These are phyloP conservation scores for Colletotrichum cereale DNA, from an alignment of 2,329 filamentous ascomycete genomes.

Conservation along the genomic window DNA sequence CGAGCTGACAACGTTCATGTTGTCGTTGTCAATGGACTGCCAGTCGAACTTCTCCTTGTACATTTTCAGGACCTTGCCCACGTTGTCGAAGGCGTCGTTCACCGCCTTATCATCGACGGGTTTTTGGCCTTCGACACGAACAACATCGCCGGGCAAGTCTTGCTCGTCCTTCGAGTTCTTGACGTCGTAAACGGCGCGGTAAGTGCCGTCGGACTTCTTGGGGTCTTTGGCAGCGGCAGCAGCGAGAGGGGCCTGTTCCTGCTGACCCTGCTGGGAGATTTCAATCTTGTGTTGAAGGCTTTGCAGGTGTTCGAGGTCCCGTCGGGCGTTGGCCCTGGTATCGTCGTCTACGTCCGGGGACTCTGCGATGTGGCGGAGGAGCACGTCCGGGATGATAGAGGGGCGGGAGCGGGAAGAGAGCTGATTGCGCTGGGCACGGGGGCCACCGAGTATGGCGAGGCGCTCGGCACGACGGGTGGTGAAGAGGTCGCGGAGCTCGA, in stretches of 20 bases:
- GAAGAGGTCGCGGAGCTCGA: conserved; percentile 51
- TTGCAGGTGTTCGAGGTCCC: conserved; percentile 55
- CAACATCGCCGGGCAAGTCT: conserved; percentile 56
- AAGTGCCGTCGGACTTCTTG: conserved; percentile 47
- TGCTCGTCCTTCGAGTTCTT: conserved; percentile 52
- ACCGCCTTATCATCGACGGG: conserved; percentile 55
- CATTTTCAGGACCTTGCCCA: conserved; percentile 62
- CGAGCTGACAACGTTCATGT: conserved; percentile 62
- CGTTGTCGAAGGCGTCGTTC: conserved; percentile 64
- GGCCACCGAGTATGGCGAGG: conserved; percentile 50
- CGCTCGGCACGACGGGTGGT: conserved; percentile 50
- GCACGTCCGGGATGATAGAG: conserved; percentile 17
- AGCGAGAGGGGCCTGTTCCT: conserved; percentile 37
- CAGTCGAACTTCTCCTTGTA: conserved; percentile 63
- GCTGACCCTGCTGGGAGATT: conserved; percentile 47
- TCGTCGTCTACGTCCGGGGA: conserved; percentile 51
- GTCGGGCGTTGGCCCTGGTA: conserved; percentile 52
- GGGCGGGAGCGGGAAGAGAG: conserved; percentile 24
- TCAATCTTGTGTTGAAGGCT: conserved; percentile 47
- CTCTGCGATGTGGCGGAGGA: conserved; percentile 24
- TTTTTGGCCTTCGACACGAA: conserved; percentile 58
- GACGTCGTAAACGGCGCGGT: conserved; percentile 61
- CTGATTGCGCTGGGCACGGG: conserved; percentile 46
- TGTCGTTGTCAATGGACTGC: conserved; percentile 65
- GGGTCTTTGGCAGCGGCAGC: conserved; percentile 41